These are phyloP conservation scores for Fusarium sp. DNA, from an alignment of 2,329 filamentous ascomycete species.

Conservation along the genomic window DNA sequence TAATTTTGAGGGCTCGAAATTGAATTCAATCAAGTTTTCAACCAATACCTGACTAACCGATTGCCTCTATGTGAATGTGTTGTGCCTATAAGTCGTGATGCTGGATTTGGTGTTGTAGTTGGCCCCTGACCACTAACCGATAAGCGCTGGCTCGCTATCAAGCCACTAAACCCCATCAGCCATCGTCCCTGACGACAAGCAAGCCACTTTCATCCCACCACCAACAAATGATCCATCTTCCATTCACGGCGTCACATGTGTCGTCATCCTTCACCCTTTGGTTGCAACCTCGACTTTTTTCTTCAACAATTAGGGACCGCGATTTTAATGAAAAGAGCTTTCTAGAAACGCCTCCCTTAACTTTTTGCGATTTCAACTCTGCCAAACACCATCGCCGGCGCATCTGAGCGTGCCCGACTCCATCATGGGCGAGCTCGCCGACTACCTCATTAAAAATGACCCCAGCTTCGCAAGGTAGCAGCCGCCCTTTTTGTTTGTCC, in stretches of 20 bases:
- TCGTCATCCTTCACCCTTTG: constrained; percentile 29
- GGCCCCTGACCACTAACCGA: not conserved
- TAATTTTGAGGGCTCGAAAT: not conserved
- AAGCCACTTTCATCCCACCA: constrained; percentile 14
- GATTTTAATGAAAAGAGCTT: not conserved
- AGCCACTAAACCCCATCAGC: constrained; percentile 8
- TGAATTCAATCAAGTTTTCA: not conserved
- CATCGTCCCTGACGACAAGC: constrained; percentile 12
- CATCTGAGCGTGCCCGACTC: constrained; percentile 1
- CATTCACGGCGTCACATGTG: constrained; percentile 28
- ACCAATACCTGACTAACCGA: not conserved
- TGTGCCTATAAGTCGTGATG: not conserved
- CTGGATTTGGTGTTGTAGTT: not conserved
- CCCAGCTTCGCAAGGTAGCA: constrained; percentile 69
- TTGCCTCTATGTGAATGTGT: not conserved
- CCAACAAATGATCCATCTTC: not conserved
- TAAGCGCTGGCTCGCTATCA: not conserved
- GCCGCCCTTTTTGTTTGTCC: not conserved
- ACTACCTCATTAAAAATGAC: constrained; percentile 72
- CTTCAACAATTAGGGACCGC: not conserved
- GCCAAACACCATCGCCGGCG: not conserved
- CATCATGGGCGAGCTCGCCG: constrained; percentile 75
- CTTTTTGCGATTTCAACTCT: not conserved
- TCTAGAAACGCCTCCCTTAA: not conserved
- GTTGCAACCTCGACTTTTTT: not conserved